A percentile compares a stretch with the other conserved stretches of the same genome.
phyloP scores from a whole-genome alignment of 345 rosid species.

The Combretum micranthum region DNA sequence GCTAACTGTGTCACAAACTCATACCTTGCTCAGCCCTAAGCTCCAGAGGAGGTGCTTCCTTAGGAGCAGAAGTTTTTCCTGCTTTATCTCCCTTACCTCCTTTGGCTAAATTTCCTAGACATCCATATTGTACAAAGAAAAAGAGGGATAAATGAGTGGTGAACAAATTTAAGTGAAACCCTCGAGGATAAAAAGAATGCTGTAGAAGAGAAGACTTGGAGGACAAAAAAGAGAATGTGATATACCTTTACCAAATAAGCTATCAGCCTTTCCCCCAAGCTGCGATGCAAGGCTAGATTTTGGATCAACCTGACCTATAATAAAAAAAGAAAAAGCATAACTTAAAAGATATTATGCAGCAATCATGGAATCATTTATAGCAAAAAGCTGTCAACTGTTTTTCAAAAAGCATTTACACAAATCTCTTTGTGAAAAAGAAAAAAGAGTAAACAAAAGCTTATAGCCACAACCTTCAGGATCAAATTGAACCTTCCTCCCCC shows the following conservation, averaged over 20 bases:
- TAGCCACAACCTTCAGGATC: slow-evolving; percentile 34
- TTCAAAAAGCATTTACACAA: background rate
- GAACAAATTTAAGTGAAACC: background rate
- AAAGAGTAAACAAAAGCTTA: background rate
- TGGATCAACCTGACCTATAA: too few relatives aligned
- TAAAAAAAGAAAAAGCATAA: too few relatives aligned
- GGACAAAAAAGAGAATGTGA: background rate
- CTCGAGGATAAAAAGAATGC: background rate
- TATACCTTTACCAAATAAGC: slow-evolving; percentile 30
- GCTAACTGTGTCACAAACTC: background rate
- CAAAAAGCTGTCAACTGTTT: too few relatives aligned
- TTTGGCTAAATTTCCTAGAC: slow-evolving; percentile 29
- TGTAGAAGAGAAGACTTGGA: background rate
- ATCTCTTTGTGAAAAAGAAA: background rate
- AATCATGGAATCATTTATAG: too few relatives aligned
- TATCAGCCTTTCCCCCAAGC: slow-evolving; percentile 20
- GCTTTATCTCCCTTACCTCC: slow-evolving; percentile 56
- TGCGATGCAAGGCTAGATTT: background rate
- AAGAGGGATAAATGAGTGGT: background rate
- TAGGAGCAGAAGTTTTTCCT: slow-evolving; percentile 28
- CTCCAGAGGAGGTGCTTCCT: slow-evolving; percentile 51
- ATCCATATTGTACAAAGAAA: slow-evolving; percentile 2
- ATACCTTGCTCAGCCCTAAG: slow-evolving; percentile 58
- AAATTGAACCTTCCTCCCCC: slow-evolving; percentile 47
- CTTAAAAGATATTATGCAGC: too few relatives aligned